Percentiles rank a stretch among this genome's conserved stretches.
Conservation (phyloP, 768 basidiomycete species). For the Rhodotorula kratochvilovae region DNA sequence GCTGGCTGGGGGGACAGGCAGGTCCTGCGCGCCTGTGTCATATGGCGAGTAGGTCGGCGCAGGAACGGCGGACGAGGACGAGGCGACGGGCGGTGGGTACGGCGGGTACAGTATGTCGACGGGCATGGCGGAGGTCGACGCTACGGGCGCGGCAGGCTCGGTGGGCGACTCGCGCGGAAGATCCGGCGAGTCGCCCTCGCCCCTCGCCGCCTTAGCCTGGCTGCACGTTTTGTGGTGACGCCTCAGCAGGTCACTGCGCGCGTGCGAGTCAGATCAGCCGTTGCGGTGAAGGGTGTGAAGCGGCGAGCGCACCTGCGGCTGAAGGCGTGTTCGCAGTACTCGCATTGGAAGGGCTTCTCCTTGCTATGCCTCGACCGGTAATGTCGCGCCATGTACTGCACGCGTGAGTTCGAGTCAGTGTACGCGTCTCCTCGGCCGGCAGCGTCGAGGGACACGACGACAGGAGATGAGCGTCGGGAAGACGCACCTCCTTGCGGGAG, state of each 20-base stretch:
- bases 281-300: not conserved
- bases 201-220: slow-evolving; percentile 12
- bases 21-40: not conserved
- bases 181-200: not conserved
- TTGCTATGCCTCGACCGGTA: slow-evolving; percentile 25
- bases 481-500: slow-evolving; percentile 24
- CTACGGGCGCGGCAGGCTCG: not conserved
- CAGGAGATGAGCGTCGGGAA: not conserved
- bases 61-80: not conserved
- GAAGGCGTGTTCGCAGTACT: slow-evolving; percentile 27
- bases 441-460: not conserved
- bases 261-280: not conserved
- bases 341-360: slow-evolving; percentile 29
- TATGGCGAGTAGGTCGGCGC: not conserved
- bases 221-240: slow-evolving; percentile 30
- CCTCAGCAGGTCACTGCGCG: slow-evolving; percentile 16
- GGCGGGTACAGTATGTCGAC: not conserved
- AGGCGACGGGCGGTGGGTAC: not conserved
- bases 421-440: too few species aligned
- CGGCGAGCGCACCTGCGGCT: slow-evolving; percentile 4
- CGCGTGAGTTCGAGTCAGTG: not conserved
- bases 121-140: not conserved
- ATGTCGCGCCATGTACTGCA: slow-evolving; percentile 27
- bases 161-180: not conserved
- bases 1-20: not conserved